Base-by-base conservation (phyloP, 2,329 filamentous ascomycete species). In the Arthrobotrys pseudoclavata region DNA sequence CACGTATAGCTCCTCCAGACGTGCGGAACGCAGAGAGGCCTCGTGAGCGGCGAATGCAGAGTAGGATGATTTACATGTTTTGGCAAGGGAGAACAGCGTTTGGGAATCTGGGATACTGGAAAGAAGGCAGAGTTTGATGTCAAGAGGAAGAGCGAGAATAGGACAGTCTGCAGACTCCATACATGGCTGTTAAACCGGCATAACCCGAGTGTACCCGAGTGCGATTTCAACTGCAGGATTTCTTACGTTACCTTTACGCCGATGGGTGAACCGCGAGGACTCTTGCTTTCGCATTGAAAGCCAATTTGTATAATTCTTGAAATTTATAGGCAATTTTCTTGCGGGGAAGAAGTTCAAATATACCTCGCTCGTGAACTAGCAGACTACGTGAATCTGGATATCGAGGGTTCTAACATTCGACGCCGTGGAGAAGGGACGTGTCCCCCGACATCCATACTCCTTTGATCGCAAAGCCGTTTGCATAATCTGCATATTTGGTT, bases 51-150 rank as follows among this genome's bases (percentile, higher is more conserved):
- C 42, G 34, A 34, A 68, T 9, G 34, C 63, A 7, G 18, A 4
- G 37, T 68, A 68, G 63, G 57, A 68, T 5, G 48, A 5, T 34
- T 29, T 68, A 26, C 62, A 67, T 24, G 62, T 53, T 18, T 24
- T 53, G 5, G 62, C 10, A 20, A 68, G 34, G n/a, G 63, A 42
- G n/a, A 53, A 18, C 5, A 57, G 48, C 0, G 48, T 55, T 45
- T 29, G 13, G 3, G 63, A 22, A 31, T 68, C 42, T 1, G 29
- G 29, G n/a, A 40, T 18, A 15, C 34, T 45, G 6, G 31, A 12
- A 6, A 68, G 48, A n/a, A 68, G n/a, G 13, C 26, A 40, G 22
- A 68, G 20, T 29, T 57, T 68, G 34, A 68, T 26, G 22, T 68
- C 63, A 34, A 67, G 24, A n/a, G 62, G 62, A n/a, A 67, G 63